Evolutionary conservation across 2,329 filamentous ascomycete species (phyloP).

Genomic region (Ambrosiella xylebori): DNA sequence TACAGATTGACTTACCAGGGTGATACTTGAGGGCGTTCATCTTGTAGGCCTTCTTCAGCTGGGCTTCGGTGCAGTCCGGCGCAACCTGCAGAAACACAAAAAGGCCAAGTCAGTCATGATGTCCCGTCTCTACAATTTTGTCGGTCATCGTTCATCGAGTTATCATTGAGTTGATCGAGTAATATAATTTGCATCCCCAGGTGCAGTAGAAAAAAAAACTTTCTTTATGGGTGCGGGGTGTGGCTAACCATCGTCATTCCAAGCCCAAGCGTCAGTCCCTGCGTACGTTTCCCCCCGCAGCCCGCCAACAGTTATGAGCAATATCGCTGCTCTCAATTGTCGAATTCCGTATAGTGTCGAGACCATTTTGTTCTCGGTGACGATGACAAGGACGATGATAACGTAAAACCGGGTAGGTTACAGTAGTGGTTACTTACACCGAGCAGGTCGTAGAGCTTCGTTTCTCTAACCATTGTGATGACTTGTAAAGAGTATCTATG

Average conservation of each 20-base stretch:
- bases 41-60: constrained; percentile 86
- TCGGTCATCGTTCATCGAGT: neutral
- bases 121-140: neutral
- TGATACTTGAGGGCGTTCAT: constrained; percentile 69
- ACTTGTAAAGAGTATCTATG: neutral
- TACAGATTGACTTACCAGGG: constrained; percentile 40
- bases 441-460: constrained; percentile 61
- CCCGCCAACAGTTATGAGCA: neutral
- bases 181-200: neutral
- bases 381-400: too few species aligned
- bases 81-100: constrained; percentile 39
- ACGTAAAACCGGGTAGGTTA: too few species aligned
- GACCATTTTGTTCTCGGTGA: too few species aligned
- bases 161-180: neutral
- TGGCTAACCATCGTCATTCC: too few species aligned
- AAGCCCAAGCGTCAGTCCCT: too few species aligned
- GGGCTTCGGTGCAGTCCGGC: constrained; percentile 62
- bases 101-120: neutral
- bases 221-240: too few species aligned
- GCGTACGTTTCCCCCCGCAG: neutral
- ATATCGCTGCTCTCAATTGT: too few species aligned
- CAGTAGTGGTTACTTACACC: constrained; percentile 38
- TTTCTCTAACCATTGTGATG: constrained; percentile 53
- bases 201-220: too few species aligned
- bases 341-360: too few species aligned